Base-by-base conservation (phyloP, 768 basidiomycete species). In the Boletales sp. region DNA sequence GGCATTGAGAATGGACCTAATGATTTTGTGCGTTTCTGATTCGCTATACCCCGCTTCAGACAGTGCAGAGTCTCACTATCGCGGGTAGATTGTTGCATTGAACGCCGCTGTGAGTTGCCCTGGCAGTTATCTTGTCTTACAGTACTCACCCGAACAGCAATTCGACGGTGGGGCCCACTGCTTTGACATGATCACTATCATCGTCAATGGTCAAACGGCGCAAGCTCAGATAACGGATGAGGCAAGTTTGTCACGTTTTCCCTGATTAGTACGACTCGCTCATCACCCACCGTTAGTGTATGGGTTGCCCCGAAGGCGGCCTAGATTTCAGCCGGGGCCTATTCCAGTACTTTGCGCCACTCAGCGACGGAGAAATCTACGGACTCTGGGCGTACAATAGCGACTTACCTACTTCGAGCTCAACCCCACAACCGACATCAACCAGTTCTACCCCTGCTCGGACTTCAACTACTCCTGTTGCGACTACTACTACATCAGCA, bases 311-410 rank as follows among this genome's bases (percentile, higher is more conserved):
- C 0, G 42, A 34, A 3, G 71, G 70, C 34, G 74, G 70, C 38
- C 70, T 83, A 17, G 81, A 82, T 59, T 56, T 80, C 17, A 75
- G 74, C 8, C 55, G 61, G 2, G 70, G 69, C 14, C 72, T 83
- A n/a, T 81, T 80, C 57, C 5, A 60, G 4, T 63, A 59, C 57
- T 74, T 80, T 48, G 77, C 65, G 1, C 52, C 64, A 18, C 41
- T 63, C 12, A 44, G 39, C 14, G 46, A 55, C 6, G 78, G 78
- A 33, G 62, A 69, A 13, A 46, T 80, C 18, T 49, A 62, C 21
- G 74, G 74, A 2, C 53, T 57, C 4, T 82, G 81, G 80, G 52
- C 46, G 13, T 74, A 66, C 44, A 66, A 68, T 15, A 63, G 49
- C 17, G 60, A 49, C 8, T 51, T 54, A n/a, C 30, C 61, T 8